Evolutionary conservation across 306 rosid genomes (phyloP), one percentile per base, ranked within the genome.

Genomic region (Crotalaria pallida): DNA sequence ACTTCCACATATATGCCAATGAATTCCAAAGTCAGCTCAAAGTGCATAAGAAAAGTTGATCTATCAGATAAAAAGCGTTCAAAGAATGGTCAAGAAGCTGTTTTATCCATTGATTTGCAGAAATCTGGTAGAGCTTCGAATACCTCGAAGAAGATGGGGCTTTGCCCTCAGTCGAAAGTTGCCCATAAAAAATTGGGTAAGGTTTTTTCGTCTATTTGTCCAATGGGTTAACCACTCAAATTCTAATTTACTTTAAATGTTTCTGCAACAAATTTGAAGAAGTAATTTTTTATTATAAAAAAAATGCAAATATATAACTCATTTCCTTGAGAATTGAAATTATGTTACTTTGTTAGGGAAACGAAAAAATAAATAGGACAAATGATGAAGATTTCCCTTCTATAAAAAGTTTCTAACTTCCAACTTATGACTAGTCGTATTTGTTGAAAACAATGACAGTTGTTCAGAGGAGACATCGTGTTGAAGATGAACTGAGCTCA

Each of bases 131-230:
- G 80, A 82, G 71, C 82, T 38, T 79, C 93, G 34, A 92, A 75
- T 69, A 52, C 81, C 60, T 76, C 81, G 56, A 74, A 77, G 57
- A 88, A 78, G 81, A 83, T 61, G 52, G 73, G 86, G 48, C 67
- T 72, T 84, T 72, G 73, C 79, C 65, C 92, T 76, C 88, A 75
- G 67, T 73, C 93, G 4, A 89, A 89, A 71, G 73, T 78, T 57
- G 74, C 85, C 50, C 71, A 66, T 76, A 88, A 86, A 77, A 85
- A 78, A 79, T 70, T 73, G 85, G 96, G 98, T 92, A 84, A 88
- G 92, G 59, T 69, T 75, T 66, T 51, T 59, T 52, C 58, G n/a
- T 80, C 77, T 72, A 15, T 58, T 40, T 77, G 17, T 56, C 24
- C 55, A 60, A 15, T 74, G 24, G 41, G 65, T 58, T 41, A 34